A percentile compares a stretch with the other conserved stretches of the same genome.
These are phyloP conservation scores for Pseudocercospora fuligena DNA, from an alignment of 2,329 filamentous ascomycete genomes.

Conservation along the genomic window DNA sequence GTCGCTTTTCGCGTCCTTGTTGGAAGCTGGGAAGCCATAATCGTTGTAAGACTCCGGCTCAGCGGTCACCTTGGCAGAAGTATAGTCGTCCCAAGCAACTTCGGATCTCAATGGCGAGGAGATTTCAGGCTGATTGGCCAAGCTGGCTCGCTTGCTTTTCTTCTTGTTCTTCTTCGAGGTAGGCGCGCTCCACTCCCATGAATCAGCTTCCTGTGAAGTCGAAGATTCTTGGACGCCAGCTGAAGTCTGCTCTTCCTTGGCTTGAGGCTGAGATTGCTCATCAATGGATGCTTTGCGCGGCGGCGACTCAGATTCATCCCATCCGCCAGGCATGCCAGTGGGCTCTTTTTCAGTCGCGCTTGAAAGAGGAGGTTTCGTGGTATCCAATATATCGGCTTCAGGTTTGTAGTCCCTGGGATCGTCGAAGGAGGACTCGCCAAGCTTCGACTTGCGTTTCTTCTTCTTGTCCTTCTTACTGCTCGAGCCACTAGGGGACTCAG, in stretches of 20 bases:
- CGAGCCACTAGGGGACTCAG: conserved; percentile 29
- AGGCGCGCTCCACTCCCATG: conserved; percentile 25
- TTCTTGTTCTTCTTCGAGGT: conserved; percentile 48
- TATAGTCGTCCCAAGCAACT: conserved; percentile 50
- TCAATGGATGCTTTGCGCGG: conserved; percentile 24
- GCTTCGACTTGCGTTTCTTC: conserved; percentile 46
- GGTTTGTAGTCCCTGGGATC: conserved; percentile 39
- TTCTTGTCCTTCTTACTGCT: conserved; percentile 39
- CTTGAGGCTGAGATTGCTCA: conserved; percentile 32
- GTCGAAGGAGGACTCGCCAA: conserved; percentile 39
- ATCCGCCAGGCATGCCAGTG: conserved; percentile 36
- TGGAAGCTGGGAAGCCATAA: neutral
- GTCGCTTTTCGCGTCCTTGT: conserved; percentile 19
- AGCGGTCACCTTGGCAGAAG: conserved; percentile 33
- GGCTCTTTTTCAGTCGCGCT: conserved; percentile 11
- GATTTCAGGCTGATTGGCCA: conserved; percentile 46
- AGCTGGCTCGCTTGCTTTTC: conserved; percentile 50
- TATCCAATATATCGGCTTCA: neutral
- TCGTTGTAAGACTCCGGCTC: conserved; percentile 21
- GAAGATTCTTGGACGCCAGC: conserved; percentile 18
- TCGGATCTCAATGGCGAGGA: conserved; percentile 53
- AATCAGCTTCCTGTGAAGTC: conserved; percentile 29
- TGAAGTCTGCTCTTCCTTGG: conserved; percentile 23
- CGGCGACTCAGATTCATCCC: conserved; percentile 31
- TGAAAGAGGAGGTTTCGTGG: conserved; percentile 7